Conservation (phyloP, 75 land plant species). For the Picea sitchensis region DNA sequence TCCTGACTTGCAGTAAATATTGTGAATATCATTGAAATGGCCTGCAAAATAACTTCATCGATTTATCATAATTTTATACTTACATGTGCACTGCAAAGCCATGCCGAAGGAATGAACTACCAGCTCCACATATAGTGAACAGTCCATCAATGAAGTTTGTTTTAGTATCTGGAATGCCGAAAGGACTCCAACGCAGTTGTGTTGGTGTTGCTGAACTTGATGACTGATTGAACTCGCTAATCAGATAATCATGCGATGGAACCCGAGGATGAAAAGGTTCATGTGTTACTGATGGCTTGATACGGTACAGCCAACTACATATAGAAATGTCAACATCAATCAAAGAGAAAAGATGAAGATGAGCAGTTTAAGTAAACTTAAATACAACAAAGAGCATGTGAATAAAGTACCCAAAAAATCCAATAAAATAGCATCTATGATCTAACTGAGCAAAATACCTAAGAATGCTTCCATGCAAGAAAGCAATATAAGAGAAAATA, state of each 20-base stretch:
- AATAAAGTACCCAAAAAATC: not conserved
- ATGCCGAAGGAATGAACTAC: constrained; percentile 90
- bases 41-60: not conserved
- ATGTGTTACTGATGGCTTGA: constrained; percentile 96
- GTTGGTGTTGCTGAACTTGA: constrained; percentile 70
- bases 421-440: not conserved
- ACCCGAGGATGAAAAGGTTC: constrained; percentile 79
- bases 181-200: constrained; percentile 91
- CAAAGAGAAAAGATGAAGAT: not conserved
- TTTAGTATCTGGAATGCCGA: constrained; percentile 45
- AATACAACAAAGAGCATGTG: constrained; percentile 5
- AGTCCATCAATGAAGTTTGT: constrained; percentile 89
- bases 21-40: not conserved
- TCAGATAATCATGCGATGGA: constrained; percentile 45
- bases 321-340: not conserved
- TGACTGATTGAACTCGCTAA: constrained; percentile 57
- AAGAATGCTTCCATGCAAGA: constrained; percentile 6
- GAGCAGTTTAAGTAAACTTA: not conserved
- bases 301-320: constrained; percentile 91
- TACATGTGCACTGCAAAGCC: constrained; percentile 99
- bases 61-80: constrained; percentile 10
- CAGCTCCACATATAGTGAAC: constrained; percentile 92
- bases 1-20: not conserved
- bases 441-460: not conserved
- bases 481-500: not conserved